phyloP scores from a whole-genome alignment of 2,329 filamentous ascomycete genomes.

The Colletotrichum sp. region DNA sequence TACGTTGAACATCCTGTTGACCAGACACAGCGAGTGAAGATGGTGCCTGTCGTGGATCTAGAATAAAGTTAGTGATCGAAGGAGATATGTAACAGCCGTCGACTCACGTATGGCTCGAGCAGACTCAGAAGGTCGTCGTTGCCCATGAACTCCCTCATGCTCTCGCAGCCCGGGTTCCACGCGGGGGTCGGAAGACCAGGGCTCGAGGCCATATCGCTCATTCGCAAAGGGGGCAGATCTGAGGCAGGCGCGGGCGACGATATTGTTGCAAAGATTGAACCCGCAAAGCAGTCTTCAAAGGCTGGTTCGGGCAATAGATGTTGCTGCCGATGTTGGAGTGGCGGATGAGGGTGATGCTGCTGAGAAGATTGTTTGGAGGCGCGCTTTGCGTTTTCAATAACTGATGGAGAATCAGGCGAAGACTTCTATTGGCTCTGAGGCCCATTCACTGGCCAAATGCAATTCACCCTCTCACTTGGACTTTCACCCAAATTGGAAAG shows the following conservation, averaged over 20 bases:
- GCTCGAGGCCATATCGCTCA: not conserved
- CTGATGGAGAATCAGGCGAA: not conserved
- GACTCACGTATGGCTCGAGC: not conserved
- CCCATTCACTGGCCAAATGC: not conserved
- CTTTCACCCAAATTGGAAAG: not conserved
- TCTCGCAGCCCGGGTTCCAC: not conserved
- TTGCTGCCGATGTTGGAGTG: not conserved
- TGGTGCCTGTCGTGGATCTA: not conserved
- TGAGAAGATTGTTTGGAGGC: not conserved
- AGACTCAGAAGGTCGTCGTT: not conserved
- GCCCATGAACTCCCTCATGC: not conserved
- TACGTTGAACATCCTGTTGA: not conserved
- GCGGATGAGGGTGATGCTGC: not conserved
- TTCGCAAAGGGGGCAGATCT: not conserved
- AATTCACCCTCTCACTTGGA: not conserved
- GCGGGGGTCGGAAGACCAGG: not conserved
- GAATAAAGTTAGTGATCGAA: not conserved
- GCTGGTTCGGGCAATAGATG: not conserved
- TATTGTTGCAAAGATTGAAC: not conserved
- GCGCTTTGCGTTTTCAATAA: not conserved
- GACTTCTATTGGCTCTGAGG: not conserved
- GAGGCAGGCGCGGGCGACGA: not conserved
- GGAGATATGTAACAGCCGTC: not conserved
- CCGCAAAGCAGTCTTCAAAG: no score
- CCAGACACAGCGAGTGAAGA: not conserved